Base-by-base conservation (phyloP, 192 early-diverging fungal genomes). In the Podila horticola region DNA sequence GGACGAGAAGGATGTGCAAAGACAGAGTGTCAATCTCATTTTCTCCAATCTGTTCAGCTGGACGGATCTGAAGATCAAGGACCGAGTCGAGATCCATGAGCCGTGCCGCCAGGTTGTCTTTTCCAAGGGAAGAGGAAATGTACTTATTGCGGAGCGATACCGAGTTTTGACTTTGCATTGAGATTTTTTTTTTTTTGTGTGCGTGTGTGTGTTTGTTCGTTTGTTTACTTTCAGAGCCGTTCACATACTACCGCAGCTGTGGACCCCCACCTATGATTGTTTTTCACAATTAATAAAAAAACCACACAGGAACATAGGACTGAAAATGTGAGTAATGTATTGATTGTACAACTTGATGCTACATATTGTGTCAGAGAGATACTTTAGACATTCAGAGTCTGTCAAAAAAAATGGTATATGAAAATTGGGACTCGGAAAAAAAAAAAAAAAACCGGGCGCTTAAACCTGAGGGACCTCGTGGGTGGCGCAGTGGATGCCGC, bases 41-140 rank as follows among this genome's bases (percentile, higher is more conserved):
- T 81, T 81, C 33, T 81, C 77, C 2, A 81, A 66, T 38, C 24
- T 81, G 51, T 73, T 73, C 51, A 73, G 64, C 28, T 65, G 66
- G 62, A 69, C 67, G 2, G 34, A 51, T 5, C 67, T 81, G 4
- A 81, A 81, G 34, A 66, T 69, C 26, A n/a, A 26, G 9, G 77
- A 81, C 33, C 67, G 22, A 10, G 71, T 81, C 1, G 77, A 81
- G 48, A 73, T 81, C 19, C 77, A 81, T 34, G 77, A 73, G 17
- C 77, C 77, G 2, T 81, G 67, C 26, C 59, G 66, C 26, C 51
- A 34, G n/a, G n/a, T 81, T 17, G 29, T 45, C 3, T 15, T 73
- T 13, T 28, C 61, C 8, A 4, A 61, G 10, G 26, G 13, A 19
- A 30, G 49, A 15, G 38, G 5, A 2, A 29, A 13, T 17, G 36